phyloP scores from a whole-genome alignment of 1,284 basidiomycete species.

The Ganoderma resinaceum region DNA sequence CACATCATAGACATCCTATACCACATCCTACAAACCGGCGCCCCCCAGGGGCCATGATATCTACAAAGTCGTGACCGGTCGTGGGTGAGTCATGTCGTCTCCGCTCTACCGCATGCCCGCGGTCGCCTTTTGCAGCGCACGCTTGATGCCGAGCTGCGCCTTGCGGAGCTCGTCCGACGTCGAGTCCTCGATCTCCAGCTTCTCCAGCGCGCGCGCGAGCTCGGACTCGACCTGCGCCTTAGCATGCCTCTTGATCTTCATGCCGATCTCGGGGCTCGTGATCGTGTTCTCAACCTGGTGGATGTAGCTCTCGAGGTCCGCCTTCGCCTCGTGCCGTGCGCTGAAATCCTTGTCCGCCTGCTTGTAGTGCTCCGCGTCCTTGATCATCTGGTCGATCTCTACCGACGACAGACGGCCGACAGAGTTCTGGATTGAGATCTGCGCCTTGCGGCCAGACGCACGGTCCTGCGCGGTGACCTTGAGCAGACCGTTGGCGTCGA shows the following conservation, averaged over 20 bases:
- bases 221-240: conserved; percentile 93
- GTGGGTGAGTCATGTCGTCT: conserved; percentile 5
- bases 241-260: conserved; percentile 97
- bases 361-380: conserved; percentile 97
- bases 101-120: conserved; percentile 72
- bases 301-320: conserved; percentile 95
- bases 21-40: conserved; percentile 26
- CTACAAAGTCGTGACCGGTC: conserved; percentile 22
- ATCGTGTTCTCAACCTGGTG: conserved; percentile 95
- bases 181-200: conserved; percentile 94
- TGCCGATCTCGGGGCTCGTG: conserved; percentile 92
- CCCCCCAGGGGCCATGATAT: conserved; percentile 11
- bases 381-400: conserved; percentile 99
- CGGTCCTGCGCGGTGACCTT: conserved; percentile 96
- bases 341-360: conserved; percentile 97
- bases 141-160: conserved; percentile 91
- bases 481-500: conserved; percentile 95
- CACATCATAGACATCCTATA: conserved; percentile 11
- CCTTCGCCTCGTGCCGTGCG: conserved; percentile 94
- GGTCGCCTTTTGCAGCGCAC: conserved; percentile 95
- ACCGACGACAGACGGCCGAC: conserved; percentile 93
- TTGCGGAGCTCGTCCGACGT: conserved; percentile 93
- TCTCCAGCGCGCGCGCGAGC: conserved; percentile 95
- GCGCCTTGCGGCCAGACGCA: conserved; percentile 95
- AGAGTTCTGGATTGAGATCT: conserved; percentile 96